A percentile compares a stretch with the other conserved stretches of the same genome.
Conservation (phyloP, 768 basidiomycete species). For the Kwoniella europaea region DNA sequence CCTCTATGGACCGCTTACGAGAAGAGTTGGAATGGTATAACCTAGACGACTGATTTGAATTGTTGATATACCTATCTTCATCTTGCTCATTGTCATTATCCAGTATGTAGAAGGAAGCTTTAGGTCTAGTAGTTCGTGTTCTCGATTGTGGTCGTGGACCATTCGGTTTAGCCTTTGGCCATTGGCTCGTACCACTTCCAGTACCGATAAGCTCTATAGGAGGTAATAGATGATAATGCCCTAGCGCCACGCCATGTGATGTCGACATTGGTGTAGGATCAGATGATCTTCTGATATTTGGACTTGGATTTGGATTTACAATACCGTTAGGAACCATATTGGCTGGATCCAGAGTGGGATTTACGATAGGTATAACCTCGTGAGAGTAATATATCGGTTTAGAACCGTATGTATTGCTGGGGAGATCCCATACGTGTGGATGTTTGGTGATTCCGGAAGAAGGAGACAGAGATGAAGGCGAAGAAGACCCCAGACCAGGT, state of each 20-base stretch:
- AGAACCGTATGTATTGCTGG: neutral
- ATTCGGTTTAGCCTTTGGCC: conserved; percentile 2
- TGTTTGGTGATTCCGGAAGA: neutral
- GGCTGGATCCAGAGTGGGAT: neutral
- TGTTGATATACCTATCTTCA: neutral
- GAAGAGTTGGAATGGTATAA: conserved; percentile 5
- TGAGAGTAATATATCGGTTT: neutral
- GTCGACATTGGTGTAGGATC: neutral
- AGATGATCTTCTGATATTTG: neutral
- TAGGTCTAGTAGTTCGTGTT: neutral
- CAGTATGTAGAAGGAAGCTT: neutral
- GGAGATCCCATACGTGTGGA: conserved; percentile 11
- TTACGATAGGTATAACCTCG: neutral
- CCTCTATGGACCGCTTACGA: neutral
- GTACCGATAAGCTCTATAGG: neutral
- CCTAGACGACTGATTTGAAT: neutral
- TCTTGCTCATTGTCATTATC: neutral
- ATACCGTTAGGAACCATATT: too few relatives aligned
- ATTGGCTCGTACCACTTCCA: neutral
- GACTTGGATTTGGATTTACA: neutral
- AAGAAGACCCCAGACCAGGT: too few relatives aligned
- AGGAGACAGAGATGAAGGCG: neutral
- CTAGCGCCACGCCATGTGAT: neutral
- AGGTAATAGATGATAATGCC: neutral
- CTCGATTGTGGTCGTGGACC: neutral